Conservation (phyloP, 2,329 filamentous ascomycete species). For the Phaeophleospora eucalypticola region DNA sequence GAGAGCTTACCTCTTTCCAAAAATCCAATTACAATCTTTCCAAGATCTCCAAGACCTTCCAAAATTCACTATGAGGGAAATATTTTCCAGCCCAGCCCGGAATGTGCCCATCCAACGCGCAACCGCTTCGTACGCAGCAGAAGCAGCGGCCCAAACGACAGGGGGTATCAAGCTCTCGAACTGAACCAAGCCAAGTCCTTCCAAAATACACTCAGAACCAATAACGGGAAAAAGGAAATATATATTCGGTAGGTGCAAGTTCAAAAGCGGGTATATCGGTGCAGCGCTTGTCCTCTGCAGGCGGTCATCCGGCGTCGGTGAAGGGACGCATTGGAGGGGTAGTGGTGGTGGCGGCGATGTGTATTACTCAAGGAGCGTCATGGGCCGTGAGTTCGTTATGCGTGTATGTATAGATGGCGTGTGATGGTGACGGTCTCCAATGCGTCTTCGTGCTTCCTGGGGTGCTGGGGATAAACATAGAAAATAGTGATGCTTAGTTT, state of each 20-base stretch:
- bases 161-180: not conserved
- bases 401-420: not conserved
- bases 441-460: not conserved
- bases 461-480: not conserved
- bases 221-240: too few relatives aligned
- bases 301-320: not conserved
- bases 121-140: too few relatives aligned
- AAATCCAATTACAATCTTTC: too few relatives aligned
- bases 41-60: too few relatives aligned
- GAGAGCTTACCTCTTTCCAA: too few relatives aligned
- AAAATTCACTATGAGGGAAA: too few relatives aligned
- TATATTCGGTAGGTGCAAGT: too few relatives aligned
- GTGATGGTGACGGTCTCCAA: not conserved
- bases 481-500: not conserved
- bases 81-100: not conserved
- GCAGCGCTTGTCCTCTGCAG: not conserved
- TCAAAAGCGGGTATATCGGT: not conserved
- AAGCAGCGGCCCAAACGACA: not conserved
- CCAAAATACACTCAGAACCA: not conserved
- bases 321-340: not conserved
- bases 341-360: not conserved
- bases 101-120: not conserved
- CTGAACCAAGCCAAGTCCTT: not conserved
- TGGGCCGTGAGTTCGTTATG: not conserved
- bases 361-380: not conserved